Conservation (phyloP, 1,139 yeast species). For the Candida sojae region DNA sequence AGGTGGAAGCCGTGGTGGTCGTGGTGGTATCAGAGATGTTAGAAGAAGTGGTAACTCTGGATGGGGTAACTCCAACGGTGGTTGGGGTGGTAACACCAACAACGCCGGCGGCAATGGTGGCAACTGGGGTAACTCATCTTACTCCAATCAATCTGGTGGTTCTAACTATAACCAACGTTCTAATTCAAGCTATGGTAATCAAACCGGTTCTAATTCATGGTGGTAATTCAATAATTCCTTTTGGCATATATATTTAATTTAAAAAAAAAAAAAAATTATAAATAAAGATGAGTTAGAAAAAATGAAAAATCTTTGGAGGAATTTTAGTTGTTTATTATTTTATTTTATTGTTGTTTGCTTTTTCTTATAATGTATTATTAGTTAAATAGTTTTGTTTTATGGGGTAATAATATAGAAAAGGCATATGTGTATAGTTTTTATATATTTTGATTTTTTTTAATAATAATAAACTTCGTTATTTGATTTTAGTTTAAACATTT, state of each 20-base stretch:
- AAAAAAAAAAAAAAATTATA: background rate
- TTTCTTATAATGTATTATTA: conserved; percentile 5
- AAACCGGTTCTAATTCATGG: conserved; percentile 39
- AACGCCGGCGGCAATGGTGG: conserved; percentile 11
- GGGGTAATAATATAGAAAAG: conserved; percentile 6
- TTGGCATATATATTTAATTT: background rate
- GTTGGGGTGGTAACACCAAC: conserved; percentile 19
- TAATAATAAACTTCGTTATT: conserved; percentile 1
- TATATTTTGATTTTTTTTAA: background rate
- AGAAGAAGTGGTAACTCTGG: conserved; percentile 48
- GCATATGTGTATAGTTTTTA: conserved; percentile 4
- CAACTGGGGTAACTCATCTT: conserved; percentile 10
- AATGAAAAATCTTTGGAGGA: background rate
- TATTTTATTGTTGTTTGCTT: conserved; percentile 3
- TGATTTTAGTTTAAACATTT: background rate
- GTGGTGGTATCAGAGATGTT: conserved; percentile 60
- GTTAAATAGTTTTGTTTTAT: conserved; percentile 4
- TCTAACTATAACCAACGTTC: conserved; percentile 17
- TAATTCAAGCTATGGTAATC: conserved; percentile 33
- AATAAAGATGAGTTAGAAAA: background rate
- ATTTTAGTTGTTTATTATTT: conserved; percentile 4
- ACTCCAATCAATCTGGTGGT: conserved; percentile 16
- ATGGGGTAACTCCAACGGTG: conserved; percentile 31
- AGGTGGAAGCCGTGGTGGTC: conserved; percentile 52
- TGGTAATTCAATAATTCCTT: conserved; percentile 28